phyloP scores from a whole-genome alignment of 768 basidiomycete genomes.

The Gloeopeniophorella convolvens region DNA sequence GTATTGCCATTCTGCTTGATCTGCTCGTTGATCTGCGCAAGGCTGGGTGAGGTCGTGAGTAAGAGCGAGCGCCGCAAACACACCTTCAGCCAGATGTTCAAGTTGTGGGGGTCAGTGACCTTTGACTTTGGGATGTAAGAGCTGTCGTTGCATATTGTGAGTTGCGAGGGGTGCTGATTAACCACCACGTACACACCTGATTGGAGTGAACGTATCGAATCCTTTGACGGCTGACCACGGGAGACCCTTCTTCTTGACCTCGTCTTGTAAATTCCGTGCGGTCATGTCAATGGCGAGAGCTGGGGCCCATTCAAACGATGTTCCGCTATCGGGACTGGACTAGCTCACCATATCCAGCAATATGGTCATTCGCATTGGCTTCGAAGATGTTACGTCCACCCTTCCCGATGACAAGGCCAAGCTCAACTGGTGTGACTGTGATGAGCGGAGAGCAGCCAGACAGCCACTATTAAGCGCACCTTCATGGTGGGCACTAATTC shows the following conservation, averaged over 20 bases:
- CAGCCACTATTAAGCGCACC: constrained; percentile 37
- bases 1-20: constrained; percentile 84
- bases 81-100: constrained; percentile 73
- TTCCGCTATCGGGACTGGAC: no score
- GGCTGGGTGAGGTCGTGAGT: not conserved
- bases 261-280: constrained; percentile 90
- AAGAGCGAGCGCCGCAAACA: no score
- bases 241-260: constrained; percentile 86
- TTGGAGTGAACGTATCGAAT: constrained; percentile 93
- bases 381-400: constrained; percentile 75
- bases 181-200: constrained; percentile 52
- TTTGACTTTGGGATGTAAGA: constrained; percentile 73
- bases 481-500: constrained; percentile 86
- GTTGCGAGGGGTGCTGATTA: no score
- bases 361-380: constrained; percentile 62
- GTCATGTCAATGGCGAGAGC: constrained; percentile 96
- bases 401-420: constrained; percentile 94
- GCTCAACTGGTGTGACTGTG: constrained; percentile 60
- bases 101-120: constrained; percentile 65
- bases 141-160: no score
- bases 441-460: not conserved
- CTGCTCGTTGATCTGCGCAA: constrained; percentile 67
- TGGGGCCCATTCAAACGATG: constrained; percentile 25
- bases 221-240: constrained; percentile 98
- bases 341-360: constrained; percentile 96